phyloP scores from a whole-genome alignment of 441 rosid genomes.

The Croton laevigatus region DNA sequence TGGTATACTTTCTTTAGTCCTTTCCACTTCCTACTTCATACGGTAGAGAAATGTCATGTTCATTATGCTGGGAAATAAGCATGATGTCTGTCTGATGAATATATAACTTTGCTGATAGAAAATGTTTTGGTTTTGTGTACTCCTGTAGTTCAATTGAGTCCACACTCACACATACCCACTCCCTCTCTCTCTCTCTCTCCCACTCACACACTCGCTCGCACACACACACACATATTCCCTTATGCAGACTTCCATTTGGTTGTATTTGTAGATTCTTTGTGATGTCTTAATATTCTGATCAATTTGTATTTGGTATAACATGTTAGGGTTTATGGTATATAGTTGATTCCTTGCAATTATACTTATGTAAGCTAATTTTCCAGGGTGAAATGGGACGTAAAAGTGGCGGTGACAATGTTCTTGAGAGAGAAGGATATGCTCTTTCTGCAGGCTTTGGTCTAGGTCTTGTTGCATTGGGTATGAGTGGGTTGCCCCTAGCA shows the following conservation, averaged over 20 bases:
- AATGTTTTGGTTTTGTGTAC: neutral
- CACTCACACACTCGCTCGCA: neutral
- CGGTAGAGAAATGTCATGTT: slow-evolving; percentile 7
- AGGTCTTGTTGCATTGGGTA: slow-evolving; percentile 98
- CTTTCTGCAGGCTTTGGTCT: slow-evolving; percentile 96
- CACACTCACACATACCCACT: neutral
- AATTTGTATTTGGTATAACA: neutral
- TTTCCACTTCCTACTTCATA: neutral
- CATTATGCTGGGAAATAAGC: neutral
- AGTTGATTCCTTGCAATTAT: slow-evolving; percentile 22
- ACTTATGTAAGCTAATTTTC: slow-evolving; percentile 23
- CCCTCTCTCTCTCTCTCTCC: no score
- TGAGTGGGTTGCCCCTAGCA: slow-evolving; percentile 16
- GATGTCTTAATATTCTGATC: slow-evolving; percentile 8
- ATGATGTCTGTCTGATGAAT: neutral
- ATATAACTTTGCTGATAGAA: slow-evolving; percentile 2
- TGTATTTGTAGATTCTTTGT: slow-evolving; percentile 2
- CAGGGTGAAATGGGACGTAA: slow-evolving; percentile 98
- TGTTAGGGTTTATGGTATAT: neutral
- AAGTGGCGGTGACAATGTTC: slow-evolving; percentile 99
- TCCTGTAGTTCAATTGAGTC: neutral
- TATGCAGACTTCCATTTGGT: neutral
- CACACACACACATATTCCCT: neutral
- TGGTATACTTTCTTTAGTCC: neutral
- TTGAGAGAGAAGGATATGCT: slow-evolving; percentile 99